These are phyloP conservation scores for Nitzschia sp. DNA, from an alignment of 108 stramenopile genomes.

Conservation along the genomic window DNA sequence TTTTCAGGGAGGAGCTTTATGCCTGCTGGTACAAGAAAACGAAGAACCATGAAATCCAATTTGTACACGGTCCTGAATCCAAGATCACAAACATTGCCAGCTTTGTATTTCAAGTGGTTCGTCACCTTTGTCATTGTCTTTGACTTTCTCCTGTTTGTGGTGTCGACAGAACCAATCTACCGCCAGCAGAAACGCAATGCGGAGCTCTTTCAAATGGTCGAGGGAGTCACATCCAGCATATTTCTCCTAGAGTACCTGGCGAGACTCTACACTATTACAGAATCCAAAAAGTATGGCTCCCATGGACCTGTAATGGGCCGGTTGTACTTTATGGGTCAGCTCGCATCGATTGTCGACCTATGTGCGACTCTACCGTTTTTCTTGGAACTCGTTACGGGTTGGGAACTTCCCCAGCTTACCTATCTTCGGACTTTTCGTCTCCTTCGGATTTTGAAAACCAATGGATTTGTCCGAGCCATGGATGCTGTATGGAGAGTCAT, in stretches of 20 bases:
- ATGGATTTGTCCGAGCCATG: constrained; percentile 47
- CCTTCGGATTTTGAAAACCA: constrained; percentile 63
- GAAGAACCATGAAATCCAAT: constrained; percentile 15
- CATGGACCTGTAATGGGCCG: constrained; percentile 48
- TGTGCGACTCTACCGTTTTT: constrained; percentile 68
- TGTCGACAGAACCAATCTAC: constrained; percentile 48
- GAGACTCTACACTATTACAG: constrained; percentile 49
- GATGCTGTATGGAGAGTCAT: constrained; percentile 57
- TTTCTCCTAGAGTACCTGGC: constrained; percentile 63
- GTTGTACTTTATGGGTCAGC: constrained; percentile 36
- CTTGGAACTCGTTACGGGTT: constrained; percentile 39
- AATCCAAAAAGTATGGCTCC: constrained; percentile 41
- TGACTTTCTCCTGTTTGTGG: constrained; percentile 51
- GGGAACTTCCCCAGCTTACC: constrained; percentile 51
- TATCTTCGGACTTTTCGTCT: constrained; percentile 69
- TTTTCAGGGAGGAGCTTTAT: not conserved
- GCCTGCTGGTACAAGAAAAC: not conserved
- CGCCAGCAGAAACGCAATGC: not conserved
- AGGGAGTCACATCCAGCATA: constrained; percentile 55
- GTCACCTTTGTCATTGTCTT: constrained; percentile 55
- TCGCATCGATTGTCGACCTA: constrained; percentile 55
- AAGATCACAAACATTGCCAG: constrained; percentile 26
- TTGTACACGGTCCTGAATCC: constrained; percentile 38
- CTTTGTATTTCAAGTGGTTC: constrained; percentile 49
- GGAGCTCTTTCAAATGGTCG: constrained; percentile 32